Conservation (phyloP, 148 eudicot species). For the Nepenthes mirabilis region DNA sequence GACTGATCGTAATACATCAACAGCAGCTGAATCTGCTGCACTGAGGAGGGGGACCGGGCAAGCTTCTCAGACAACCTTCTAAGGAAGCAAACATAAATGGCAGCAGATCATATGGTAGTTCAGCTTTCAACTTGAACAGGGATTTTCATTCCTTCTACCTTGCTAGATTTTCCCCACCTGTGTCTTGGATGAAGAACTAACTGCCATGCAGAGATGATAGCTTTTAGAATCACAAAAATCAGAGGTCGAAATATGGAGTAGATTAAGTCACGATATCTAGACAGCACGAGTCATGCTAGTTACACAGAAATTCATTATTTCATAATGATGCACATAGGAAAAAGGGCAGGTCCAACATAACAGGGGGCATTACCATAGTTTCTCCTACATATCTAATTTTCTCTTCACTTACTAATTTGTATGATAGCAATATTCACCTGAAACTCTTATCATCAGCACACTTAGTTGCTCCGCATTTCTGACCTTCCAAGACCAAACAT, state of each 20-base stretch:
- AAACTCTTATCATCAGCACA: background rate
- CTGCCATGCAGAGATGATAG: background rate
- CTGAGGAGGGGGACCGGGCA: background rate
- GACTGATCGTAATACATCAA: background rate
- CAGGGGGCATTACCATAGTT: background rate
- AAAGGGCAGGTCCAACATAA: background rate
- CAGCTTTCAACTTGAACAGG: background rate
- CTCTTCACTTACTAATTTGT: background rate
- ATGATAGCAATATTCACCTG: slow-evolving; percentile 2
- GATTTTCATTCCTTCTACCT: background rate
- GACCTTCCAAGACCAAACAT: slow-evolving; percentile 44
- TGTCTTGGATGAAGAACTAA: slow-evolving; percentile 6
- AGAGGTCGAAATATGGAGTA: background rate
- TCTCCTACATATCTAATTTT: background rate
- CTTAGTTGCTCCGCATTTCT: slow-evolving; percentile 12
- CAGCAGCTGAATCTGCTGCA: background rate
- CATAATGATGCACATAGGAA: no score
- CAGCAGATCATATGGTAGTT: background rate
- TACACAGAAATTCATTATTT: no score
- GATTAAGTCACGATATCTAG: no score
- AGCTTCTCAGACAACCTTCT: background rate
- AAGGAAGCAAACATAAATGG: background rate
- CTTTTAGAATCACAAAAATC: background rate
- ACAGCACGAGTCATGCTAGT: no score
- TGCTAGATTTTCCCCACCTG: slow-evolving; percentile 6